Conservation (phyloP, 768 basidiomycete genomes). For the Panaeolus papilionaceus region DNA sequence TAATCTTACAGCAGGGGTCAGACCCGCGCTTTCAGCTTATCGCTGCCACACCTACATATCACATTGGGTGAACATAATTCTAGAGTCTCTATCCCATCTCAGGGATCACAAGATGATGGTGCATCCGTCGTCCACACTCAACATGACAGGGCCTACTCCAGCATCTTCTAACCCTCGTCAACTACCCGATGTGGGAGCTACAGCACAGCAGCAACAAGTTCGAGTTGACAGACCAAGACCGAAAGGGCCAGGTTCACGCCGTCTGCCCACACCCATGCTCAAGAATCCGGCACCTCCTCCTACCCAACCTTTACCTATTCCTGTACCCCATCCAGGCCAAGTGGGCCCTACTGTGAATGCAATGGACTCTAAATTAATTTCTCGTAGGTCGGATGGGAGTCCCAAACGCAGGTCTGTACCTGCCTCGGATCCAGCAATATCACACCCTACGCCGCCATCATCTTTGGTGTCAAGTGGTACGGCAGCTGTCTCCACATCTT, state of each 20-base stretch:
- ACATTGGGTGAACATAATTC: background rate
- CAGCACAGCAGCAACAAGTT: background rate
- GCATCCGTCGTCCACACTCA: background rate
- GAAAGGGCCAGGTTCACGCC: background rate
- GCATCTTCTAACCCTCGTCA: background rate
- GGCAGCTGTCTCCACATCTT: background rate
- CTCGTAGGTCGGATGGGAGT: background rate
- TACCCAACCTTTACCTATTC: background rate
- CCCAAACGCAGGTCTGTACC: background rate
- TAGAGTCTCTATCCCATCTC: background rate
- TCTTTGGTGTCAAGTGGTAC: background rate
- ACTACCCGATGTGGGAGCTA: background rate
- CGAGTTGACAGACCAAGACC: background rate
- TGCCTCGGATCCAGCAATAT: background rate
- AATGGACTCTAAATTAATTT: background rate
- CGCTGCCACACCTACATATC: background rate
- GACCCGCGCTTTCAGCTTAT: background rate
- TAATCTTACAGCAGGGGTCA: background rate
- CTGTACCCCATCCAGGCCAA: background rate
- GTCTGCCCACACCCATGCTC: background rate
- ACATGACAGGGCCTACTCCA: background rate
- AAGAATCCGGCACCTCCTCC: slow-evolving; percentile 1
- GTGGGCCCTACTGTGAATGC: background rate
- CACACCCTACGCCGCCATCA: background rate
- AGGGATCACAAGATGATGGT: slow-evolving; percentile 11